Evolutionary conservation across 108 stramenopile species (phyloP).

Genomic region (Licmophora abbreviata): DNA sequence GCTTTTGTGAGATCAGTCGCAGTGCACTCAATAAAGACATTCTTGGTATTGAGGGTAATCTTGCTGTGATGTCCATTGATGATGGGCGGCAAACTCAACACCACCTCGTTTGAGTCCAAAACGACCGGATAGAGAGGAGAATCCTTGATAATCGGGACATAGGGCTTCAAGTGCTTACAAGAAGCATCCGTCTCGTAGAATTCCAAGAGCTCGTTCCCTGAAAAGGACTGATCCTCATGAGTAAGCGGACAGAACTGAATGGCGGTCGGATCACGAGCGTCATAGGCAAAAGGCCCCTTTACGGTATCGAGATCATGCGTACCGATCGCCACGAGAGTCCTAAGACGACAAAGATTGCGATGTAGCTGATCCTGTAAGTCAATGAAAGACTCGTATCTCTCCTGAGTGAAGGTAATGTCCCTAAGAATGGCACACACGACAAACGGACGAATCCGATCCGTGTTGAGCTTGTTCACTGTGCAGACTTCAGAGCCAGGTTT

Average conservation of each 20-base stretch:
- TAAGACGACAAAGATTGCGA: slow-evolving; percentile 95
- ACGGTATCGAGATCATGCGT: slow-evolving; percentile 96
- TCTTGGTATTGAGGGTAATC: slow-evolving; percentile 87
- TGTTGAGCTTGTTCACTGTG: slow-evolving; percentile 77
- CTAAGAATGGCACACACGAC: slow-evolving; percentile 96
- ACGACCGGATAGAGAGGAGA: slow-evolving; percentile 93
- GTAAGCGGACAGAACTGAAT: slow-evolving; percentile 95
- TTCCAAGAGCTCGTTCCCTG: slow-evolving; percentile 54
- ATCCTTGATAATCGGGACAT: slow-evolving; percentile 92
- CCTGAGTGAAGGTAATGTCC: slow-evolving; percentile 79
- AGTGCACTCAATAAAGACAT: slow-evolving; percentile 99
- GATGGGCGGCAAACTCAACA: slow-evolving; percentile 95
- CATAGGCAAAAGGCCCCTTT: slow-evolving; percentile 88
- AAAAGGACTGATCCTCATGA: slow-evolving; percentile 56
- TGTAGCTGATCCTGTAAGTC: slow-evolving; percentile 99
- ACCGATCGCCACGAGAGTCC: slow-evolving; percentile 97
- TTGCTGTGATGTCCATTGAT: slow-evolving; percentile 93
- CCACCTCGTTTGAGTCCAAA: slow-evolving; percentile 69
- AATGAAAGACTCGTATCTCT: slow-evolving; percentile 95
- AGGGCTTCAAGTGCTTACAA: slow-evolving; percentile 96
- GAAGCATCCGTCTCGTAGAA: slow-evolving; percentile 86
- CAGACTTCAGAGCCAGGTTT: slow-evolving; percentile 28
- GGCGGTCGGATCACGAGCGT: slow-evolving; percentile 73
- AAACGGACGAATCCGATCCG: slow-evolving; percentile 89
- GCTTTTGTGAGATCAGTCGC: slow-evolving; percentile 99